Percentiles rank a stretch among this genome's conserved stretches.
Conservation (phyloP, 345 rosid genomes). For the Salix arbutifolia region DNA sequence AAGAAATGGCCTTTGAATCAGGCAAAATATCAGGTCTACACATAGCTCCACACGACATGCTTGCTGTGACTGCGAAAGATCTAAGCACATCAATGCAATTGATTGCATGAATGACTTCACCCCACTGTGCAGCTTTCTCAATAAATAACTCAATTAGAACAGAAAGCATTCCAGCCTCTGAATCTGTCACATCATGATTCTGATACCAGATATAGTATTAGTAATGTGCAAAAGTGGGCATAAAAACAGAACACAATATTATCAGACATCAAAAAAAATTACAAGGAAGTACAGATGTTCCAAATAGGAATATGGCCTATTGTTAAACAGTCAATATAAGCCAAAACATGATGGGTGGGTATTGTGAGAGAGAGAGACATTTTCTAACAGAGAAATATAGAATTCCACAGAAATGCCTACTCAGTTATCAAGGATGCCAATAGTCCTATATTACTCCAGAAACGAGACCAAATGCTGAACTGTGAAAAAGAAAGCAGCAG, state of each 20-base stretch:
- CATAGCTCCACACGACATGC: constrained; percentile 59
- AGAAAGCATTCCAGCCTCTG: constrained; percentile 70
- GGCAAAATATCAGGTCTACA: constrained; percentile 63
- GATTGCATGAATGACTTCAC: constrained; percentile 65
- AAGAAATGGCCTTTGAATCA: constrained; percentile 30
- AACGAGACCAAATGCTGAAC: not conserved
- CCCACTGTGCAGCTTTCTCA: constrained; percentile 79
- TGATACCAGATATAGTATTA: constrained; percentile 30
- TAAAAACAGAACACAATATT: not conserved
- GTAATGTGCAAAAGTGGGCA: constrained; percentile 3
- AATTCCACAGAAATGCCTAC: too few species aligned
- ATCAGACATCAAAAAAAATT: not conserved
- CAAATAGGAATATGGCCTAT: not conserved
- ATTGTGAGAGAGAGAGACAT: too few species aligned
- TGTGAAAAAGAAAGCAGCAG: not conserved
- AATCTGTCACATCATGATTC: constrained; percentile 70
- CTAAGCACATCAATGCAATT: constrained; percentile 72
- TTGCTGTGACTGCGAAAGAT: constrained; percentile 64
- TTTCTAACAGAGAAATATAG: too few species aligned
- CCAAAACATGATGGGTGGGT: too few species aligned
- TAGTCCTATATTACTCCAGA: not conserved
- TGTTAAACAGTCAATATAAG: not conserved
- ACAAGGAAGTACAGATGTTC: not conserved
- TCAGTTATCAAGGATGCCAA: not conserved
- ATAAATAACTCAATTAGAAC: constrained; percentile 69